phyloP scores from a whole-genome alignment of 352 stramenopile genomes.

The Globisporangium cederbergense region DNA sequence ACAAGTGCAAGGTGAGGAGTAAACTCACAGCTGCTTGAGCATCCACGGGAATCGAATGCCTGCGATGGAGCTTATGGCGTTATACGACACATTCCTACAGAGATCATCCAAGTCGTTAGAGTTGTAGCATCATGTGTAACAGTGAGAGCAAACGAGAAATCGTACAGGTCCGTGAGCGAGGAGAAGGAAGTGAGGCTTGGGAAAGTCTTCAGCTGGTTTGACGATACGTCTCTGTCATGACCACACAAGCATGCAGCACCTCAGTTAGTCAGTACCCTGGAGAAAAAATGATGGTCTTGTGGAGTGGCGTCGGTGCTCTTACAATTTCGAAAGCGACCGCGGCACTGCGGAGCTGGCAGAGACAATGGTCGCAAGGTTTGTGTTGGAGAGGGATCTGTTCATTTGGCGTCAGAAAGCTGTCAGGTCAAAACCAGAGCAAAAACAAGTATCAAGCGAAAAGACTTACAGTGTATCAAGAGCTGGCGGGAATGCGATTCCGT shows the following conservation, averaged over 20 bases:
- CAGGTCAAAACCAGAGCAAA: background rate
- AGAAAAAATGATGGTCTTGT: background rate
- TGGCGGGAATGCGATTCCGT: background rate
- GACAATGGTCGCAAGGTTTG: background rate
- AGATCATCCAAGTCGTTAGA: background rate
- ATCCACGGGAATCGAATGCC: slow-evolving; percentile 18
- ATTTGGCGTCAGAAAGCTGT: background rate
- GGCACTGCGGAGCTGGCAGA: background rate
- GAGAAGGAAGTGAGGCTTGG: slow-evolving; percentile 5
- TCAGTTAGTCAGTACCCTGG: background rate
- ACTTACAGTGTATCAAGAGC: slow-evolving; percentile 2
- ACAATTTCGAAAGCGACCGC: slow-evolving; percentile 6
- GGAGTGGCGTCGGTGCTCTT: background rate
- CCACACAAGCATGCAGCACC: background rate
- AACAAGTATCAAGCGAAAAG: background rate
- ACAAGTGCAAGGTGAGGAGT: background rate
- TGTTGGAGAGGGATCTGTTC: slow-evolving; percentile 2
- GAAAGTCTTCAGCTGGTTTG: slow-evolving; percentile 1
- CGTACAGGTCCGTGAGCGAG: slow-evolving; percentile 10
- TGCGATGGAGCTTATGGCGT: slow-evolving; percentile 4
- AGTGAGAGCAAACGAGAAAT: background rate
- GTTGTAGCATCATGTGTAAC: background rate
- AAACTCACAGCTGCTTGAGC: slow-evolving; percentile 21
- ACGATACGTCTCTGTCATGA: slow-evolving; percentile 4
- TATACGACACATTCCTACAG: slow-evolving; percentile 6